These are phyloP conservation scores for Trichoderma atrobrunneum DNA, from an alignment of 2,329 filamentous ascomycete species.

Conservation along the genomic window DNA sequence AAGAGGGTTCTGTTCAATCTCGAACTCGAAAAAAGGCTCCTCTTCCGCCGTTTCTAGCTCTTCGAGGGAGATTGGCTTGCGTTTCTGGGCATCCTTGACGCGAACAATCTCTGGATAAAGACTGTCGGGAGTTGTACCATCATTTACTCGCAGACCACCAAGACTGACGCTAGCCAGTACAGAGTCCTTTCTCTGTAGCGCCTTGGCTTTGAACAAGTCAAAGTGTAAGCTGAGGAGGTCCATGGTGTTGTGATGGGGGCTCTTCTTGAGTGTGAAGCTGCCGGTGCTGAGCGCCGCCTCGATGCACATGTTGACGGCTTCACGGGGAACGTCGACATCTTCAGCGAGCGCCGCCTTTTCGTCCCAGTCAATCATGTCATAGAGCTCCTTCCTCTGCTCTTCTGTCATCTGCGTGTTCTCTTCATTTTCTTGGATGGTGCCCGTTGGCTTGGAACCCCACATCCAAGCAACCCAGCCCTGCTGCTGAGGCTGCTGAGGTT, in stretches of 20 bases:
- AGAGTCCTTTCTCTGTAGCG: slow-evolving; percentile 86
- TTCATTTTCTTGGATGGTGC: slow-evolving; percentile 54
- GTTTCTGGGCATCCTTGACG: slow-evolving; percentile 75
- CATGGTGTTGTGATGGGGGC: slow-evolving; percentile 55
- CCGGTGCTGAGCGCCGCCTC: slow-evolving; percentile 92
- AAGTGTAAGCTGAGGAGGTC: slow-evolving; percentile 92
- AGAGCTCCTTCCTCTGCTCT: slow-evolving; percentile 92
- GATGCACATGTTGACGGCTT: slow-evolving; percentile 88
- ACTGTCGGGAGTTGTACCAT: slow-evolving; percentile 88
- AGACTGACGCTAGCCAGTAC: slow-evolving; percentile 85
- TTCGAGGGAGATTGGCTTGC: slow-evolving; percentile 50
- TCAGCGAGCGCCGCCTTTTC: slow-evolving; percentile 90
- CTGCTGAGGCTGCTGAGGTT: slow-evolving; percentile 55
- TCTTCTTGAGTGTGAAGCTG: slow-evolving; percentile 89
- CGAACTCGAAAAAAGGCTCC: slow-evolving; percentile 87
- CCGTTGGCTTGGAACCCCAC: slow-evolving; percentile 75
- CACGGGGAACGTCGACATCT: slow-evolving; percentile 82
- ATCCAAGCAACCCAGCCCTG: slow-evolving; percentile 91
- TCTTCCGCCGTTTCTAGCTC: slow-evolving; percentile 51
- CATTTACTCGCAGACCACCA: slow-evolving; percentile 88
- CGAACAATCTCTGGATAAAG: slow-evolving; percentile 93
- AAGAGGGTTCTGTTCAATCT: slow-evolving; percentile 92
- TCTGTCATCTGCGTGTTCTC: slow-evolving; percentile 89
- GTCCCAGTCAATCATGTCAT: slow-evolving; percentile 97
- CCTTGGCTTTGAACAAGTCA: slow-evolving; percentile 88